A percentile compares a stretch with the other conserved stretches of the same genome.
Evolutionary conservation across 768 basidiomycete genomes (phyloP).

Genomic region (Amyloporia xantha): DNA sequence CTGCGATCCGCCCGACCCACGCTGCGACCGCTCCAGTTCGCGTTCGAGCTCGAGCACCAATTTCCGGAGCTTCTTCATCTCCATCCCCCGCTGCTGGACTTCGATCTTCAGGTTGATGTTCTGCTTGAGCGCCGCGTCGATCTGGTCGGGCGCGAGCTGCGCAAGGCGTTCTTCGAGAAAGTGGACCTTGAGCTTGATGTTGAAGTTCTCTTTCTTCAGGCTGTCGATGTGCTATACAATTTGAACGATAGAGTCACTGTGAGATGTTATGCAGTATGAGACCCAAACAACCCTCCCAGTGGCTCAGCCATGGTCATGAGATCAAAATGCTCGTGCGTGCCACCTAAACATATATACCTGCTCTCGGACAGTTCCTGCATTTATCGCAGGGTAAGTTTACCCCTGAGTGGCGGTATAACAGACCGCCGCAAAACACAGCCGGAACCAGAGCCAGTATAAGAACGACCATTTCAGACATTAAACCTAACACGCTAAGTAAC

Average conservation of each 20-base stretch:
- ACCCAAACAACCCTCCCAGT: no score
- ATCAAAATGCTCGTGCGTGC: background rate
- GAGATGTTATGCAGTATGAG: background rate
- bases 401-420: no score
- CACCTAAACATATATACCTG: no score
- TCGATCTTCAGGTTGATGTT: conserved; percentile 92
- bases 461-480: no score
- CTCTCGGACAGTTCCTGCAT: no score
- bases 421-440: no score
- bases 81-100: conserved; percentile 82
- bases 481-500: no score
- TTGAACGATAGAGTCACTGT: background rate
- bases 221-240: conserved; percentile 78
- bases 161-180: conserved; percentile 92
- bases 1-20: conserved; percentile 32
- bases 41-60: conserved; percentile 78
- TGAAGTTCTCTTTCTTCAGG: conserved; percentile 96
- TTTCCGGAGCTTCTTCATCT: conserved; percentile 89
- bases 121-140: conserved; percentile 86
- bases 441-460: no score
- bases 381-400: no score
- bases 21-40: conserved; percentile 67
- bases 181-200: conserved; percentile 91
- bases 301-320: background rate
- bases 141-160: conserved; percentile 85